Base-by-base conservation (phyloP, 768 basidiomycete species). In the Tremella mesenterica region DNA sequence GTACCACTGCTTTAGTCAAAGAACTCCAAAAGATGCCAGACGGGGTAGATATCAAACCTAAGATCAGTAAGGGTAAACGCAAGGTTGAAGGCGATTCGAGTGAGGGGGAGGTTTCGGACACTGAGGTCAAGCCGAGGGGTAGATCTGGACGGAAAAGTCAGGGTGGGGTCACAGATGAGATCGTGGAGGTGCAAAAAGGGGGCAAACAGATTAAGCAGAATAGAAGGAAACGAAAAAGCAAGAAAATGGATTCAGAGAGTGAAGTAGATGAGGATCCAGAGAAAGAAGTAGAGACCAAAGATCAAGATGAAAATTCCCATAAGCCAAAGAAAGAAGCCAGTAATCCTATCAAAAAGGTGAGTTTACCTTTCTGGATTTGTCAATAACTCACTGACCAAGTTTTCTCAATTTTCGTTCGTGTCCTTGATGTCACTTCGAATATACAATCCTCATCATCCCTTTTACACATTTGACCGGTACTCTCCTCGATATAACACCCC, bases 1-100 rank as follows among this genome's bases (percentile, higher is more conserved):
- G 85, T 14, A 87, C 86, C 7, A 85, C 85, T 2, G 86, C 86
- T 13, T 83, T 78, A 60, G 81, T 87, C 7, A 64, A 67, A 12
- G 81, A 86, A 70, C 73, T 86, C 9, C 86, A 86, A 67, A 69
- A 63, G 48, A 60, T 72, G 65, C 72, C 72, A 0, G 67, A 66
- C 26, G 67, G 72, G 0, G 69, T 73, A 8, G 59, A 64, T 44
- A 65, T 70, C 29, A 70, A 70, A 53, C 61, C 61, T 1, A 67
- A 67, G 45, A 58, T 66, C 51, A 60, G 45, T 27, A 64, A 63
- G 49, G 59, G 58, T 56, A 58, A 60, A n/a, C n/a, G n/a, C n/a
- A 28, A 26, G 54, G 21, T 36, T 36, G 30, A 18, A 49, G 54
- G 49, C 46, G 49, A 20, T 57, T 58, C n/a, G 30, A 60, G 59